Evolutionary conservation across 768 basidiomycete genomes (phyloP), one percentile per base, ranked within the genome.

Genomic region (Lentinula aciculospora): DNA sequence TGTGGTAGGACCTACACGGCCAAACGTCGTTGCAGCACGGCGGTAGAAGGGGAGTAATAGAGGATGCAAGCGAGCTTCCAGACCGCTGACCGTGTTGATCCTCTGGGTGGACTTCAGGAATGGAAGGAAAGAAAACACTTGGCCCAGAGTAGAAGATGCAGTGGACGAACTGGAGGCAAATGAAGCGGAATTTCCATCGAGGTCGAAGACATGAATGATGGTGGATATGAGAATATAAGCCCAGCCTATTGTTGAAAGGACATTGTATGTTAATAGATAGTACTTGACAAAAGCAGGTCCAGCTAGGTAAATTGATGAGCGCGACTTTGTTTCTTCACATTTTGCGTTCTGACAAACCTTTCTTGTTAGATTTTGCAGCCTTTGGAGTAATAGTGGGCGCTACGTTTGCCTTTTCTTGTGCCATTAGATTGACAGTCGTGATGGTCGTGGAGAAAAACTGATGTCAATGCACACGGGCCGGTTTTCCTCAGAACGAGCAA

Each of bases 181-280:
- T 19, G 62, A 58, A 37, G 72, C 68, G 12, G 74, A 72, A 32
- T 70, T 63, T 50, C 77, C 75, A 45, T 78, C 76, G 36, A 76
- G 63, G 56, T 78, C 72, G 63, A 73, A 65, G 60, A 89, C 67
- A 64, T 84, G 81, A 60, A 71, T 62, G 62, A 85, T 55, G 57
- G 83, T 82, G 50, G 74, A 67, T 66, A 76, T 59, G 63, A 96
- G 84, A 59, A 96, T 71, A 69, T 83, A 82, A 0, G 70, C 69
- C 95, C 95, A 98, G 45, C 86, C 88, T 13, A 84, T 47, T 0
- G 87, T 76, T 0, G 92, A 94, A 34, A 86, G 65, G 61, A 80
- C 63, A 73, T 98, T 97, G 80, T 94, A 98, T 0, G 73, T 68
- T 56, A 90, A 64, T 3, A 98, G 80, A 73, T 96, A 97, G 68